Conservation (phyloP, 164 flowering plant species). For the Sextonia rubra region DNA sequence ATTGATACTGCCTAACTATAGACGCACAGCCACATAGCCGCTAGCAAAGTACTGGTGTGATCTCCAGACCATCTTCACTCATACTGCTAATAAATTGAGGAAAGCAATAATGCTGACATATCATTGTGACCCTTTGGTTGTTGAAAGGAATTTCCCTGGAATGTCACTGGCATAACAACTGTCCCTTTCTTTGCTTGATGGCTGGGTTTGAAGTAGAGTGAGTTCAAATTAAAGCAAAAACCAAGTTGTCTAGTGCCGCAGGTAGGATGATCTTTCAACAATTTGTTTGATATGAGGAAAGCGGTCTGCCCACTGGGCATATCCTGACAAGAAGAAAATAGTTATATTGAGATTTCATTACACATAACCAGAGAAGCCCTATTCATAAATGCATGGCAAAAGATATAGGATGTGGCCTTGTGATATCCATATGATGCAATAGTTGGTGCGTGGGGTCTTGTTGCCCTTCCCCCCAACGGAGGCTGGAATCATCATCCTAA, state of each 20-base stretch:
- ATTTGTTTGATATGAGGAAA: constrained; percentile 51
- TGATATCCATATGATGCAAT: not conserved
- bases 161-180: too few relatives aligned
- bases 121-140: too few relatives aligned
- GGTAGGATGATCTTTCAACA: constrained; percentile 29
- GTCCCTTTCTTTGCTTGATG: too few relatives aligned
- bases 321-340: constrained; percentile 35
- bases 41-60: too few relatives aligned
- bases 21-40: too few relatives aligned
- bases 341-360: too few relatives aligned
- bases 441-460: not conserved
- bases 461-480: not conserved
- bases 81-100: too few relatives aligned
- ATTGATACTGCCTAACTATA: too few relatives aligned
- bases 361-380: not conserved
- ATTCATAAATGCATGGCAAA: not conserved
- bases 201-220: not conserved
- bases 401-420: not conserved
- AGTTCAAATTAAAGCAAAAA: not conserved
- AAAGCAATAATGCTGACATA: too few relatives aligned
- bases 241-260: not conserved
- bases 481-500: too few relatives aligned
- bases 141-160: too few relatives aligned
- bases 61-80: too few relatives aligned
- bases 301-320: constrained; percentile 59